Base-by-base conservation (phyloP, 1,284 basidiomycete genomes). In the Fomitopsis palustris region DNA sequence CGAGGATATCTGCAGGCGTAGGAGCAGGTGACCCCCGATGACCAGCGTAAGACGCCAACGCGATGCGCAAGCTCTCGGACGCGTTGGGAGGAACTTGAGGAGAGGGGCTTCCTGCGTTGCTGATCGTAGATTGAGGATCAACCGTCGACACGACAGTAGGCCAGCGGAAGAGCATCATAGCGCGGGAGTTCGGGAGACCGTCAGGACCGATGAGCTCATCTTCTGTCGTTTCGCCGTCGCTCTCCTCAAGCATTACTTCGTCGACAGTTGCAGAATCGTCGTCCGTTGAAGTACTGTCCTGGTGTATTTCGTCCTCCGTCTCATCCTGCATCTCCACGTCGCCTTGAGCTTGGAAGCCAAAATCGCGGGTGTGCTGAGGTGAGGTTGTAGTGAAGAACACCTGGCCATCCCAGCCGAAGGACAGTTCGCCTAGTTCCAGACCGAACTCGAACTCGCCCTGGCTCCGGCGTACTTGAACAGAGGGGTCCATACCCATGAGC, bases 121-220 rank as follows among this genome's bases (percentile, higher is more conserved):
- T 86, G 68, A 91, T 78, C 10, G 87, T 91, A 23, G 86, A 88
- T 67, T 87, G 74, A 51, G 89, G 89, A 61, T 91, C 81, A 72
- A 92, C 86, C n/a, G 87, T 80, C 23, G 83, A 83, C 45, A 88
- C 68, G 12, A 73, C 78, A 49, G 79, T 75, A 25, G 88, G 86
- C 66, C 85, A 81, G 61, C 75, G 82, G 75, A 90, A 89, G 37
- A 90, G 75, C 62, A 79, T 78, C 84, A 91, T 87, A 23, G 87
- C 87, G 59, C 83, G 84, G 17, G 86, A 82, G 59, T 90, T 91
- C 21, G 88, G 87, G 5, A 91, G 77, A 49, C 85, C 85, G 59
- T 85, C 81, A 6, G 83, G 81, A 56, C 87, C 87, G 19, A 91
- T 85, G 51, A 92, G 82, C 61, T 91, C 90, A 61, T 92, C 90